A percentile compares a stretch with the other conserved stretches of the same genome.
phyloP scores from a whole-genome alignment of 495 filamentous ascomycete genomes.

The Immersiella caudata region DNA sequence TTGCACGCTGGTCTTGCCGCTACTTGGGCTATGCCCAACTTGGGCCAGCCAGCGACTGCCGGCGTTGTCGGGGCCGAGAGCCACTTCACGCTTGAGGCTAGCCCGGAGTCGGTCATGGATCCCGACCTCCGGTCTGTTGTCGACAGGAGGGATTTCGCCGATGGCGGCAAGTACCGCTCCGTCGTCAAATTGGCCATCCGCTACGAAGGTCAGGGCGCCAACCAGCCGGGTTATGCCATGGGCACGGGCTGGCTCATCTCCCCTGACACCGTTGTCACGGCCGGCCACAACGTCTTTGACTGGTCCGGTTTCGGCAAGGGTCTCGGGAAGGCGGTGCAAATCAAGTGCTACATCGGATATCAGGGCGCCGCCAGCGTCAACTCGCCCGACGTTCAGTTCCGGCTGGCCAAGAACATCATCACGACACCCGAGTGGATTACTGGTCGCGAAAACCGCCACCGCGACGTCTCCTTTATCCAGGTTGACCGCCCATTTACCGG shows the following conservation, averaged over 20 bases:
- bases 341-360: constrained; percentile 48
- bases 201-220: constrained; percentile 37
- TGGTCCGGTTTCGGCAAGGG: constrained; percentile 33
- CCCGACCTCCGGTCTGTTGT: constrained; percentile 36
- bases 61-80: constrained; percentile 10
- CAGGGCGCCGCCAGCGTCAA: constrained; percentile 33
- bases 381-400: constrained; percentile 38
- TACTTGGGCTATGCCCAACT: constrained; percentile 17
- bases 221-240: constrained; percentile 29
- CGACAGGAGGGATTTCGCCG: constrained; percentile 29
- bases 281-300: constrained; percentile 44
- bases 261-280: constrained; percentile 42
- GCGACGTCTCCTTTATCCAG: constrained; percentile 45
- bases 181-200: constrained; percentile 45
- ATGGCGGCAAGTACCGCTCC: constrained; percentile 43
- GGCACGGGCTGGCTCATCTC: constrained; percentile 46
- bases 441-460: constrained; percentile 29
- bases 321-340: constrained; percentile 33
- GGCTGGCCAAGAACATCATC: constrained; percentile 39
- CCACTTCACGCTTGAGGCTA: constrained; percentile 19
- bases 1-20: constrained; percentile 14
- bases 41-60: background rate
- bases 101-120: constrained; percentile 29
- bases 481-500: constrained; percentile 42
- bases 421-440: constrained; percentile 44